Evolutionary conservation across 371 early-diverging fungal genomes (phyloP).

Genomic region (Thermomucor indicae-seudaticae): DNA sequence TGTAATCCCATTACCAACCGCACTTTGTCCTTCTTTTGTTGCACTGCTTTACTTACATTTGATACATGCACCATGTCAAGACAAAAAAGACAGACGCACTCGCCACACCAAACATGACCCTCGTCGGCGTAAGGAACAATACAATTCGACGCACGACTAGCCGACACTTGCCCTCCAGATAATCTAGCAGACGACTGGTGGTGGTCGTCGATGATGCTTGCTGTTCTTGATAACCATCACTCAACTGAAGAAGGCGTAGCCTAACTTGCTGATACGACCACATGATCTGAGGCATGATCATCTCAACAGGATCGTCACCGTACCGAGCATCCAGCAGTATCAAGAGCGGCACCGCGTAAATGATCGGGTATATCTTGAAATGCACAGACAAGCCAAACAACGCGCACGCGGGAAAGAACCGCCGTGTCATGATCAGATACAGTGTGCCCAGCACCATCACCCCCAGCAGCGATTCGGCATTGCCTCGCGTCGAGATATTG

Average conservation of each 20-base stretch:
- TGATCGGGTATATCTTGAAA: conserved; percentile 94
- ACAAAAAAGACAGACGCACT: conserved; percentile 70
- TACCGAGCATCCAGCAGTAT: conserved; percentile 55
- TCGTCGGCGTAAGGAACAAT: conserved; percentile 47
- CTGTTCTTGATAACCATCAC: conserved; percentile 8
- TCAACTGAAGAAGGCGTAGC: conserved; percentile 11
- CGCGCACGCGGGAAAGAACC: conserved; percentile 56
- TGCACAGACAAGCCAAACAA: conserved; percentile 93
- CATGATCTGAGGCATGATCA: conserved; percentile 20
- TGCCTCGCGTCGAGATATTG: conserved; percentile 94
- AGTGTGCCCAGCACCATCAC: conserved; percentile 74
- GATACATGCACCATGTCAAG: conserved; percentile 72
- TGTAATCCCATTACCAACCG: conserved; percentile 13
- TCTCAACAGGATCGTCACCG: conserved; percentile 28
- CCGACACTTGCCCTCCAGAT: background rate
- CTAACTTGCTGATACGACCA: conserved; percentile 22
- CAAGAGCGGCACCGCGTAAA: conserved; percentile 82
- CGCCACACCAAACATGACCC: conserved; percentile 67
- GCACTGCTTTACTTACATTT: conserved; percentile 35
- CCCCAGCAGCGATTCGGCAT: conserved; percentile 84
- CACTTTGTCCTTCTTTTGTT: background rate
- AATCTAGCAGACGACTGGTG: background rate
- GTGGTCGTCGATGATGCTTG: background rate
- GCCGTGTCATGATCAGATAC: conserved; percentile 58
- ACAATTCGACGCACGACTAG: conserved; percentile 1